Percentiles rank a stretch among this genome's conserved stretches.
Conservation (phyloP, 1,139 yeast species). For the Zygosaccharomyces sapae region DNA sequence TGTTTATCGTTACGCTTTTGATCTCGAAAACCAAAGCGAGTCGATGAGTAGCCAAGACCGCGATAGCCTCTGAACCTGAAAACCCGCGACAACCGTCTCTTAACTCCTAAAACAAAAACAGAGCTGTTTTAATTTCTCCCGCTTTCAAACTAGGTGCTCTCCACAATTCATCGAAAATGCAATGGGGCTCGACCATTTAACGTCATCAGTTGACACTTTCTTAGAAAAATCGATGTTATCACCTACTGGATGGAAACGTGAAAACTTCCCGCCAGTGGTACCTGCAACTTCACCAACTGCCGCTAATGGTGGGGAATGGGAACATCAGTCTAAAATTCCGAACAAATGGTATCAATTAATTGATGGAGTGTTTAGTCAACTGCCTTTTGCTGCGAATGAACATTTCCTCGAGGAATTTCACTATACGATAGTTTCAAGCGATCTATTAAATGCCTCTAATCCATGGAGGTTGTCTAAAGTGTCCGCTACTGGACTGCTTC, state of each 20-base stretch:
- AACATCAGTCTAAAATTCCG: background rate
- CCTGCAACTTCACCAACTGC: constrained; percentile 30
- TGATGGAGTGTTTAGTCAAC: constrained; percentile 14
- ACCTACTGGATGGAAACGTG: background rate
- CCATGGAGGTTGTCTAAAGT: constrained; percentile 15
- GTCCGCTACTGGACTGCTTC: constrained; percentile 5
- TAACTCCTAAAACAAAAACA: too few relatives aligned
- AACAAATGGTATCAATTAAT: constrained; percentile 9
- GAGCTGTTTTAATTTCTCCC: too few relatives aligned
- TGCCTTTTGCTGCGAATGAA: constrained; percentile 13
- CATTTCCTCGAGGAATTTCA: constrained; percentile 32
- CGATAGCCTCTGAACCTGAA: background rate
- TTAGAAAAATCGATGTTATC: background rate
- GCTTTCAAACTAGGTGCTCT: background rate
- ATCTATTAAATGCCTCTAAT: constrained; percentile 23
- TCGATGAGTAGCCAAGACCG: background rate
- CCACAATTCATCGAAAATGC: background rate
- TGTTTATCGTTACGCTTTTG: constrained; percentile 5
- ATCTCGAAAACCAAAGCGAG: background rate
- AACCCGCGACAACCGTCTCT: too few relatives aligned
- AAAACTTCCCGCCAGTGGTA: constrained; percentile 12
- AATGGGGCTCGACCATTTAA: constrained; percentile 1
- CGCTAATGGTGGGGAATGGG: constrained; percentile 9
- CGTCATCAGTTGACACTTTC: constrained; percentile 13
- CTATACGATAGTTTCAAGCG: constrained; percentile 31